Evolutionary conservation across 2,329 filamentous ascomycete genomes (phyloP).

Genomic region (Cladosporium cucumerinum): DNA sequence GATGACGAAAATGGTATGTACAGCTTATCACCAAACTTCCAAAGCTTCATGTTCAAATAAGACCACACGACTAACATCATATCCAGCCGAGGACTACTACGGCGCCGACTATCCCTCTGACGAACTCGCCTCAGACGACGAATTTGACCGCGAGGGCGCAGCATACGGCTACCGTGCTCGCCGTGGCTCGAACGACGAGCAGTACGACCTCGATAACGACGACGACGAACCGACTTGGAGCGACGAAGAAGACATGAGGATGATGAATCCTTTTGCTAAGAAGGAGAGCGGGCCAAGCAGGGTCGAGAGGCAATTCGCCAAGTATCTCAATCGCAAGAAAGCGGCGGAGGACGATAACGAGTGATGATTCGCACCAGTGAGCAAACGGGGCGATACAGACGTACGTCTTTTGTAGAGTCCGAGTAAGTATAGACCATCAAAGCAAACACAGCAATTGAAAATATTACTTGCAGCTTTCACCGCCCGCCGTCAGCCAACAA

Average conservation of each 20-base stretch:
- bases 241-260: slow-evolving; percentile 24
- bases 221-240: slow-evolving; percentile 20
- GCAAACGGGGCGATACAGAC: not conserved
- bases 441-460: not conserved
- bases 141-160: slow-evolving; percentile 47
- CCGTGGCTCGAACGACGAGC: slow-evolving; percentile 41
- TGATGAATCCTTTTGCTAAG: slow-evolving; percentile 33
- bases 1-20: slow-evolving; percentile 54
- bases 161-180: slow-evolving; percentile 40
- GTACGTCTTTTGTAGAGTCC: not conserved
- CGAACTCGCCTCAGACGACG: slow-evolving; percentile 69
- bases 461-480: not conserved
- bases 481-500: not conserved
- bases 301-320: slow-evolving; percentile 24
- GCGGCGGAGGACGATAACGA: slow-evolving; percentile 1
- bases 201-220: slow-evolving; percentile 34
- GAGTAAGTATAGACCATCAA: not conserved
- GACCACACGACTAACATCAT: slow-evolving; percentile 7
- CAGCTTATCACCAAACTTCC: slow-evolving; percentile 22
- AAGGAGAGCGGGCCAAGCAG: slow-evolving; percentile 15
- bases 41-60: slow-evolving; percentile 36
- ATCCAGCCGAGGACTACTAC: slow-evolving; percentile 68
- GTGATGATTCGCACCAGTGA: not conserved
- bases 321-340: slow-evolving; percentile 20
- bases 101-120: slow-evolving; percentile 78